phyloP scores from a whole-genome alignment of 768 basidiomycete species.

The Termitomyces sp. region DNA sequence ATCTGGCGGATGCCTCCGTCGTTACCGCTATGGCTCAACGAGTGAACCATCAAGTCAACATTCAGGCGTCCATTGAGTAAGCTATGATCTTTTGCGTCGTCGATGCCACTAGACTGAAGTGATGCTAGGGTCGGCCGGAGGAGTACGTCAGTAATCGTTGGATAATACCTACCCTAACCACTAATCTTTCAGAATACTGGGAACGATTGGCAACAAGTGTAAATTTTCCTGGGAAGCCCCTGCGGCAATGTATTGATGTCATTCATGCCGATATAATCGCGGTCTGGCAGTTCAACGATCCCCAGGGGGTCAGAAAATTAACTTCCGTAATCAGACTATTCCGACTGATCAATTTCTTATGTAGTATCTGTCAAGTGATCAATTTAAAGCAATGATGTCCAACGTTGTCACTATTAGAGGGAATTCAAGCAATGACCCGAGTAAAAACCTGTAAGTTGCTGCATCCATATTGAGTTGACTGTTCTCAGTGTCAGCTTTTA shows the following conservation, averaged over 20 bases:
- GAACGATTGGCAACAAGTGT: slow-evolving; percentile 17
- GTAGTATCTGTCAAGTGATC: slow-evolving; percentile 13
- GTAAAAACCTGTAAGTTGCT: slow-evolving; percentile 1
- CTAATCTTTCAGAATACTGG: slow-evolving; percentile 20
- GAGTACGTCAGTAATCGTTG: slow-evolving; percentile 6
- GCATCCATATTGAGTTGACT: background rate
- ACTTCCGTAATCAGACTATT: background rate
- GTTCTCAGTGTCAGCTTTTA: background rate
- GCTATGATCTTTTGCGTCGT: background rate
- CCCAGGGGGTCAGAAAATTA: slow-evolving; percentile 9
- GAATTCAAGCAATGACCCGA: too few relatives aligned
- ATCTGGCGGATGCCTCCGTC: slow-evolving; percentile 12
- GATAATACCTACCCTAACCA: background rate
- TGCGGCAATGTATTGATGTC: slow-evolving; percentile 16
- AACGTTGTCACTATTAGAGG: slow-evolving; percentile 11
- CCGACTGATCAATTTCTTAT: background rate
- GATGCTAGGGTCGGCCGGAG: slow-evolving; percentile 12
- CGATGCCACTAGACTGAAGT: background rate
- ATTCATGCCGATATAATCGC: slow-evolving; percentile 20
- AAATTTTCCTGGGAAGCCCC: slow-evolving; percentile 12
- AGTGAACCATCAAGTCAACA: slow-evolving; percentile 16
- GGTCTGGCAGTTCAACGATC: slow-evolving; percentile 22
- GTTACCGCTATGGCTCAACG: slow-evolving; percentile 21
- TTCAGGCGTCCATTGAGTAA: slow-evolving; percentile 20
- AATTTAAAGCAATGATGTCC: slow-evolving; percentile 16